These are phyloP conservation scores for Medicago lupulina DNA, from an alignment of 306 rosid genomes.

Conservation along the genomic window DNA sequence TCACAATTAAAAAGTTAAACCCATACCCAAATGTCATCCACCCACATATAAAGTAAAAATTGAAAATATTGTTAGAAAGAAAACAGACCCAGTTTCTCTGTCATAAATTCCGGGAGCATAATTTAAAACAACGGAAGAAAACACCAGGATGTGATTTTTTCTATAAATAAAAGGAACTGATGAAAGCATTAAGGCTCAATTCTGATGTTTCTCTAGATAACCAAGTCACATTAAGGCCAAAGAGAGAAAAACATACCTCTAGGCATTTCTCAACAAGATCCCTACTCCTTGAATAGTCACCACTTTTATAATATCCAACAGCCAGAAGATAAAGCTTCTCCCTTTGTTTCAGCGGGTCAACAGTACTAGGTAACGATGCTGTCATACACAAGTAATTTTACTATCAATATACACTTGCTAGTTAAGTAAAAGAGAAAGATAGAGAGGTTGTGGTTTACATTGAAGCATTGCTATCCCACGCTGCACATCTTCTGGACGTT, in stretches of 20 bases:
- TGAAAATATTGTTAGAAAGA: not conserved
- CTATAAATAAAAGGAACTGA: not conserved
- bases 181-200: not conserved
- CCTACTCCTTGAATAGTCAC: conserved; percentile 77
- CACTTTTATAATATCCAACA: conserved; percentile 72
- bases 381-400: conserved; percentile 32
- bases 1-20: not conserved
- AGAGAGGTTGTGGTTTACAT: conserved; percentile 46
- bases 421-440: conserved; percentile 1
- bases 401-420: conserved; percentile 1
- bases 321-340: conserved; percentile 93
- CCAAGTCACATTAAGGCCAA: conserved; percentile 2
- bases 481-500: conserved; percentile 74
- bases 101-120: not conserved
- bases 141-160: not conserved
- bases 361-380: conserved; percentile 69
- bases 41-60: not conserved
- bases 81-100: not conserved
- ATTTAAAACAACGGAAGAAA: conserved; percentile 15
- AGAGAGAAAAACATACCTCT: conserved; percentile 52
- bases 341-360: conserved; percentile 67
- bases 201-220: not conserved
- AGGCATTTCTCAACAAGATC: conserved; percentile 75
- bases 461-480: conserved; percentile 98
- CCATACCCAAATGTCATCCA: not conserved